Percentiles rank a stretch among this genome's conserved stretches.
These are phyloP conservation scores for Pestalotiopsis sp. DNA, from an alignment of 2,329 filamentous ascomycete species.

Conservation along the genomic window DNA sequence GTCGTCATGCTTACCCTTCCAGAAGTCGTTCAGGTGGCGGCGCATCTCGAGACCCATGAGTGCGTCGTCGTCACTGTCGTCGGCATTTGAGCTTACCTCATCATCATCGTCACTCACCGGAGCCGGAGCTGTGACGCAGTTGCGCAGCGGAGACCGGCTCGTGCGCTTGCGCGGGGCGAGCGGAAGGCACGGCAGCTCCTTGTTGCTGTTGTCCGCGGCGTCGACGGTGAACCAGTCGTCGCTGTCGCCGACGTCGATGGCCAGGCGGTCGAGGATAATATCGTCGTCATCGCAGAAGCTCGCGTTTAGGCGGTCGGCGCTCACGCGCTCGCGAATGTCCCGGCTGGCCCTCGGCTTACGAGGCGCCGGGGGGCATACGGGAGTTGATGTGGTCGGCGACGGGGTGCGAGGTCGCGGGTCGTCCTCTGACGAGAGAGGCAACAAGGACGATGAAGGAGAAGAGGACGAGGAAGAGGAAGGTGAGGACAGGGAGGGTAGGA, in stretches of 20 bases:
- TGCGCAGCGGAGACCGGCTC: not conserved
- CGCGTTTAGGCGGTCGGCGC: not conserved
- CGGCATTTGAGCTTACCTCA: not conserved
- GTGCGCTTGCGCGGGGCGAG: not conserved
- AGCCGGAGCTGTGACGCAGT: not conserved
- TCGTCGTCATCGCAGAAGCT: conserved; percentile 1
- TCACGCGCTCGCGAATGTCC: not conserved
- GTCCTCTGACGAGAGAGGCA: not conserved
- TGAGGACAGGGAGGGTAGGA: not conserved
- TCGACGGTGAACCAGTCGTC: not conserved
- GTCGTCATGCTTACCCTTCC: not conserved
- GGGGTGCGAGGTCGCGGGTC: not conserved
- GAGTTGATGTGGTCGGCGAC: not conserved
- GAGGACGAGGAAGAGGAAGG: not conserved
- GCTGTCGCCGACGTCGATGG: not conserved
- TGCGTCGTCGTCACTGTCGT: not conserved
- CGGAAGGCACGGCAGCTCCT: not conserved
- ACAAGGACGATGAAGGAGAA: not conserved
- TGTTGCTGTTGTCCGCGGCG: not conserved
- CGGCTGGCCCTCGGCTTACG: not conserved
- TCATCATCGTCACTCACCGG: not conserved
- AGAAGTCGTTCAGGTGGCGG: not conserved
- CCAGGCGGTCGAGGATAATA: conserved; percentile 3
- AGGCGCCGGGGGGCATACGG: not conserved
- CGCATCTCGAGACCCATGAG: not conserved